Percentiles rank a stretch among this genome's conserved stretches.
Conservation (phyloP, 129 eudicot species). For the Flaveria ramosissima region DNA sequence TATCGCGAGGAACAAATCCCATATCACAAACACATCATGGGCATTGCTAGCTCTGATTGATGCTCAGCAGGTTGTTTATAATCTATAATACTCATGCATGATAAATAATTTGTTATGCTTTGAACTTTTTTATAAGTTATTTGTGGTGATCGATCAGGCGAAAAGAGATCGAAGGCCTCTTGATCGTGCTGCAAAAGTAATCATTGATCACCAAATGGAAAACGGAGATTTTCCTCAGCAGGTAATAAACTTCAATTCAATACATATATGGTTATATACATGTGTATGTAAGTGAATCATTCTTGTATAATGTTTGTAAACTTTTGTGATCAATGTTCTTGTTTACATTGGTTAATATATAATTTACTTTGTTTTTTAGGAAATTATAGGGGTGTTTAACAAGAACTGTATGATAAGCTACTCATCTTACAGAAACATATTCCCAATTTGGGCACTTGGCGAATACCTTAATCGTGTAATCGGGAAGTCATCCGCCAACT, state of each 20-base stretch:
- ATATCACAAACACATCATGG: slow-evolving; percentile 65
- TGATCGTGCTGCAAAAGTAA: slow-evolving; percentile 60
- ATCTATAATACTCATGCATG: not conserved
- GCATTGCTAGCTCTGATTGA: slow-evolving; percentile 75
- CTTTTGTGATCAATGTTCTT: not conserved
- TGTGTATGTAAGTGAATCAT: not conserved
- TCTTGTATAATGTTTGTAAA: not conserved
- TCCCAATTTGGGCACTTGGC: slow-evolving; percentile 66
- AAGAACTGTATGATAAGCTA: slow-evolving; percentile 69
- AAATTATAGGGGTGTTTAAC: slow-evolving; percentile 73
- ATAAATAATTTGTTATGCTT: not conserved
- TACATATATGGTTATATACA: not conserved
- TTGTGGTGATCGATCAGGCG: slow-evolving; percentile 40
- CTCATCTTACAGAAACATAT: slow-evolving; percentile 61
- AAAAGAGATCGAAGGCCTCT: slow-evolving; percentile 57
- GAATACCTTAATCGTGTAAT: slow-evolving; percentile 55
- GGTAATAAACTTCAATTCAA: slow-evolving; percentile 37
- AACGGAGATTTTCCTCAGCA: slow-evolving; percentile 80
- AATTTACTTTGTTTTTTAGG: slow-evolving; percentile 38
- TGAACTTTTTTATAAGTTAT: not conserved
- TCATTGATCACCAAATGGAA: slow-evolving; percentile 64
- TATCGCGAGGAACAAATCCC: slow-evolving; percentile 49
- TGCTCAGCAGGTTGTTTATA: slow-evolving; percentile 62
- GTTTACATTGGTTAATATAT: not conserved
- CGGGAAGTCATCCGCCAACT: not conserved